Conservation (phyloP, 495 filamentous ascomycete species). For the Lophiotrema nucula region DNA sequence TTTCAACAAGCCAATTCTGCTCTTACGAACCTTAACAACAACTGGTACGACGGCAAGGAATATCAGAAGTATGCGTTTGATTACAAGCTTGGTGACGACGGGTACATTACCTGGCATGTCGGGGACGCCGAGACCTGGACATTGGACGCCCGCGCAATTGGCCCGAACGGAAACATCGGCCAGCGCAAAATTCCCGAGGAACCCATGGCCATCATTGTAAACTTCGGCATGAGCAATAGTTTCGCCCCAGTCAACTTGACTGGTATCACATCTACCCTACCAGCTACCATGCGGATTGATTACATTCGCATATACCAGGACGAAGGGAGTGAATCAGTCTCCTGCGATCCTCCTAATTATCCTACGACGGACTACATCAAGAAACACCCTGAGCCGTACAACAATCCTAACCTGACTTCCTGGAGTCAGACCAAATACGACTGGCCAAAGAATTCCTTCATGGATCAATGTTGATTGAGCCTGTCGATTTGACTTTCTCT, state of each 20-base stretch:
- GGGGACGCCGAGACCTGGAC: slow-evolving; percentile 66
- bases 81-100: slow-evolving; percentile 62
- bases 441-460: slow-evolving; percentile 52
- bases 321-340: slow-evolving; percentile 55
- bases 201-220: slow-evolving; percentile 67
- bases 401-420: slow-evolving; percentile 63
- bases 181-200: slow-evolving; percentile 67
- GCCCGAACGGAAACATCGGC: slow-evolving; percentile 73
- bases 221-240: slow-evolving; percentile 70
- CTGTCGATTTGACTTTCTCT: not conserved
- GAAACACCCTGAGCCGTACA: slow-evolving; percentile 61
- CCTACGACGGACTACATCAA: slow-evolving; percentile 70
- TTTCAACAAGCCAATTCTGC: slow-evolving; percentile 74
- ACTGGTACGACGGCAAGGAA: slow-evolving; percentile 72
- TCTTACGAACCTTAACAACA: slow-evolving; percentile 68
- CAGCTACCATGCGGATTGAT: slow-evolving; percentile 70
- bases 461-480: slow-evolving; percentile 45
- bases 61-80: slow-evolving; percentile 75
- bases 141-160: slow-evolving; percentile 61
- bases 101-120: slow-evolving; percentile 67
- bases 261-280: slow-evolving; percentile 55
- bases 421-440: slow-evolving; percentile 47
- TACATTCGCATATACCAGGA: slow-evolving; percentile 77
- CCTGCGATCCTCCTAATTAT: slow-evolving; percentile 70
- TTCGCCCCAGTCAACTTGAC: slow-evolving; percentile 63